Evolutionary conservation across 495 filamentous ascomycete species (phyloP).

Genomic region (Trichoderma asperelloides): DNA sequence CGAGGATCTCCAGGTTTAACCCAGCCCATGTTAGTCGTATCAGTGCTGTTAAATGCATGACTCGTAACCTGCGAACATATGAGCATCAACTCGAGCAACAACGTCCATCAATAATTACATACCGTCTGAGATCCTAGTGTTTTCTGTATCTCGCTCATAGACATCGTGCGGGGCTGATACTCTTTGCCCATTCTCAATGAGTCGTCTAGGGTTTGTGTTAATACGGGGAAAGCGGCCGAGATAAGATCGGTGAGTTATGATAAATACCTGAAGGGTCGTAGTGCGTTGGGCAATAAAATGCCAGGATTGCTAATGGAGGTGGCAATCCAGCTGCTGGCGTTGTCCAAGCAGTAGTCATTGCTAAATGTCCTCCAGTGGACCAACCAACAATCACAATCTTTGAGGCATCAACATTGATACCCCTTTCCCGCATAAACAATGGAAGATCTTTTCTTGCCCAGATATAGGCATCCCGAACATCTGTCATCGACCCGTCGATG

Average conservation of each 20-base stretch:
- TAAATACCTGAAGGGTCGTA: constrained; percentile 21
- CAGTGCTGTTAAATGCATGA: not conserved
- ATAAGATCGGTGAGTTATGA: not conserved
- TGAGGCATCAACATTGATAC: constrained; percentile 26
- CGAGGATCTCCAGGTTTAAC: constrained; percentile 8
- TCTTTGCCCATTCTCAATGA: constrained; percentile 1
- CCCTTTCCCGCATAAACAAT: not conserved
- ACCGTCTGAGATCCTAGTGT: not conserved
- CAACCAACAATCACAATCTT: constrained; percentile 45
- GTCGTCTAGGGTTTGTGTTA: constrained; percentile 7
- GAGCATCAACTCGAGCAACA: not conserved
- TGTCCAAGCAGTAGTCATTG: constrained; percentile 40
- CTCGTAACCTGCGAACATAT: not conserved
- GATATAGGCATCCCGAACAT: constrained; percentile 35
- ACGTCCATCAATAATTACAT: no score
- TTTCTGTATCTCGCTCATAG: not conserved
- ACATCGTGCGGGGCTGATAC: not conserved
- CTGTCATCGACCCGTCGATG: constrained; percentile 41
- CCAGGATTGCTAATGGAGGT: constrained; percentile 41
- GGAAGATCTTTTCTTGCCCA: constrained; percentile 40
- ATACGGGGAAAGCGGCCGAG: not conserved
- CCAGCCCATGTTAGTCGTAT: constrained; percentile 7
- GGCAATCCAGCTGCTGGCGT: constrained; percentile 17
- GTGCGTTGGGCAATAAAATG: constrained; percentile 45
- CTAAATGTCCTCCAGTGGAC: constrained; percentile 48